phyloP scores from a whole-genome alignment of 1,284 basidiomycete genomes.

The Leccinum ponderosum region DNA sequence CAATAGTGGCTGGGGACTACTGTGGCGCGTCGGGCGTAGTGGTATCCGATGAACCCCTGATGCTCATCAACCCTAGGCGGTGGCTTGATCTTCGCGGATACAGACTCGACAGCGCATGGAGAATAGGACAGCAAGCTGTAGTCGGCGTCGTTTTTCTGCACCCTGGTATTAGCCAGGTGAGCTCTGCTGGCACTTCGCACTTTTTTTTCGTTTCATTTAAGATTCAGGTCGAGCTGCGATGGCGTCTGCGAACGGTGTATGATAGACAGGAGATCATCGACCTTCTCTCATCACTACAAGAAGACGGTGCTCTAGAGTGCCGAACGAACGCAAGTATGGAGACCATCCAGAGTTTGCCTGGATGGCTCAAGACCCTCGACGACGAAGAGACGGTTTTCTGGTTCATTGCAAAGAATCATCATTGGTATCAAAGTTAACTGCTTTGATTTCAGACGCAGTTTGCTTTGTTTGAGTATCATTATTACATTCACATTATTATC shows the following conservation, averaged over 20 bases:
- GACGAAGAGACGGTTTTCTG: constrained; percentile 50
- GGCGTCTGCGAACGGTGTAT: constrained; percentile 65
- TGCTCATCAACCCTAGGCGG: constrained; percentile 60
- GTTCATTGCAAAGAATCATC: constrained; percentile 43
- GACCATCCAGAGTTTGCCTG: constrained; percentile 21
- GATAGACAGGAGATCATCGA: constrained; percentile 78
- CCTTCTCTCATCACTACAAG: constrained; percentile 54
- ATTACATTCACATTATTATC: constrained; percentile 6
- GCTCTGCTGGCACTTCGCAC: constrained; percentile 19
- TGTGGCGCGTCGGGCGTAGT: constrained; percentile 60
- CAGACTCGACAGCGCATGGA: constrained; percentile 65
- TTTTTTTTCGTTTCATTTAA: constrained; percentile 6
- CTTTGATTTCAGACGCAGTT: background rate
- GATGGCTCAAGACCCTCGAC: constrained; percentile 39
- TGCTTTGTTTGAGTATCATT: constrained; percentile 10
- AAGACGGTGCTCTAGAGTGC: constrained; percentile 47
- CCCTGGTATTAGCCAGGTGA: constrained; percentile 75
- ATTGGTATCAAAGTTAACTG: constrained; percentile 53
- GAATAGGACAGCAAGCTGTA: constrained; percentile 66
- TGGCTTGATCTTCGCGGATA: constrained; percentile 76
- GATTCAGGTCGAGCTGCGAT: constrained; percentile 62
- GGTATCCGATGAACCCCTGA: constrained; percentile 46
- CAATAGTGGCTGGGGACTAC: constrained; percentile 49
- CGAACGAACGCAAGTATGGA: constrained; percentile 26
- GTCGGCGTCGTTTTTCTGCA: constrained; percentile 63